Base-by-base conservation (phyloP, 306 rosid species). In the Geum urbanum region DNA sequence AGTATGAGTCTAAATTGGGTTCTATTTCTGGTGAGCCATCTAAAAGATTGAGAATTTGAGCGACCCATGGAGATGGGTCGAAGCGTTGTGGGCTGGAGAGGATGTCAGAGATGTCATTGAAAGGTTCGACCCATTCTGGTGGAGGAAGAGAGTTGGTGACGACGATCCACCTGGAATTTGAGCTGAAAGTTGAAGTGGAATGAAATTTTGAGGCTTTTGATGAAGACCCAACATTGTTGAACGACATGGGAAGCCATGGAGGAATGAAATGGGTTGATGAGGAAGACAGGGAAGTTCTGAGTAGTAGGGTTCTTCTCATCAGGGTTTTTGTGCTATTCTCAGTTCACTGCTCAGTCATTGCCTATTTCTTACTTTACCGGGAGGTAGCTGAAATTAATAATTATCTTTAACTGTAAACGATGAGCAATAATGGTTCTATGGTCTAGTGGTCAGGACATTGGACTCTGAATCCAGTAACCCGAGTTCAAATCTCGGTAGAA, bases 91-190 rank as follows among this genome's bases (percentile, higher is more conserved):
- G 78, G 47, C 80, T 53, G 2, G 92, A 83, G 47, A 81, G 84
- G 20, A 94, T 66, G 75, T 90, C 98, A 24, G 97, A 90, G 83
- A 86, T 79, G 74, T 90, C 89, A 46, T 63, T 77, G 77, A 81
- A 86, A 32, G 97, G 97, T 63, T 94, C 87, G 39, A 91, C 71
- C 80, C 96, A 82, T 78, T 94, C 95, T 4, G 84, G 92, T 37
- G 92, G 96, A 71, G 92, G 96, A 57, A 80, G 81, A 35, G 83
- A 55, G 74, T 71, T 63, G 43, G 85, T 81, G 75, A 75, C 76
- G 44, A 75, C 76, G 44, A 70, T 22, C 73, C 76, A 74, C 78
- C 83, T 77, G 77, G 66, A 24, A 66, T 79, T 72, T 44, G 78
- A 41, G 58, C 40, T 32, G 67, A 70, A 56, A 59, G 49, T 54